Percentiles rank a stretch among this genome's conserved stretches.
phyloP scores from a whole-genome alignment of 2,329 filamentous ascomycete species.

The Trichophyton mentagrophytes region DNA sequence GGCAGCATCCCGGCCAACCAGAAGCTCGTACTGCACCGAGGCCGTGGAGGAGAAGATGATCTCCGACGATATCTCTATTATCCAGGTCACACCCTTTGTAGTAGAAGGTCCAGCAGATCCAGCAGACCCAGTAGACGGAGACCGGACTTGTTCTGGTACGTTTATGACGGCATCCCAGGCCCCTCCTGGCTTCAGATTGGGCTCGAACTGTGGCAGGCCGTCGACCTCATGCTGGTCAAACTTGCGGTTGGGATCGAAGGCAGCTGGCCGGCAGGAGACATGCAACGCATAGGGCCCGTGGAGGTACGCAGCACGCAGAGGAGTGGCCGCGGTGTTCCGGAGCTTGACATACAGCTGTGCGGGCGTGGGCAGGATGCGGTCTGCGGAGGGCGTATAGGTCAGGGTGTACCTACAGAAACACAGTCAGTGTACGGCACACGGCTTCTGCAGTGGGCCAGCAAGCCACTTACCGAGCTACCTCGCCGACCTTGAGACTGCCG shows the following conservation, averaged over 20 bases:
- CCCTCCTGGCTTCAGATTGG: conserved; percentile 88
- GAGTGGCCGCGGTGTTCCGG: conserved; percentile 81
- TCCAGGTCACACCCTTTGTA: conserved; percentile 54
- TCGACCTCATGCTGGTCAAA: conserved; percentile 56
- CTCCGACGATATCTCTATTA: conserved; percentile 83
- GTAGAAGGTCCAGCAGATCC: too few relatives aligned
- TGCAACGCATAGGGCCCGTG: conserved; percentile 91
- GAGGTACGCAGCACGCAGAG: conserved; percentile 85
- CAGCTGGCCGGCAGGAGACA: conserved; percentile 70
- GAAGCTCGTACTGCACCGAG: conserved; percentile 73
- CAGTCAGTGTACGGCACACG: neutral
- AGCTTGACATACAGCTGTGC: conserved; percentile 70
- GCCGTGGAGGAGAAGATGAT: conserved; percentile 87
- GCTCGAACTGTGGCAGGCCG: conserved; percentile 82
- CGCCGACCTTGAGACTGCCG: conserved; percentile 84
- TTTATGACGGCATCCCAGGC: conserved; percentile 68
- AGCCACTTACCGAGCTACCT: conserved; percentile 62
- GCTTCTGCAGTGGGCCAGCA: neutral
- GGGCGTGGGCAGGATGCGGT: conserved; percentile 81
- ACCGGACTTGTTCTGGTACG: conserved; percentile 54
- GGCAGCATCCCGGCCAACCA: conserved; percentile 74
- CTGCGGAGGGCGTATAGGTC: conserved; percentile 78
- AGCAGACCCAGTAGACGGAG: conserved; percentile 31
- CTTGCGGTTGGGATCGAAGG: conserved; percentile 71
- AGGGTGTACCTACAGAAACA: conserved; percentile 51